A percentile compares a stretch with the other conserved stretches of the same genome.
Conservation (phyloP, 176 grass and related monocot genomes). For the Leersia perrieri region DNA sequence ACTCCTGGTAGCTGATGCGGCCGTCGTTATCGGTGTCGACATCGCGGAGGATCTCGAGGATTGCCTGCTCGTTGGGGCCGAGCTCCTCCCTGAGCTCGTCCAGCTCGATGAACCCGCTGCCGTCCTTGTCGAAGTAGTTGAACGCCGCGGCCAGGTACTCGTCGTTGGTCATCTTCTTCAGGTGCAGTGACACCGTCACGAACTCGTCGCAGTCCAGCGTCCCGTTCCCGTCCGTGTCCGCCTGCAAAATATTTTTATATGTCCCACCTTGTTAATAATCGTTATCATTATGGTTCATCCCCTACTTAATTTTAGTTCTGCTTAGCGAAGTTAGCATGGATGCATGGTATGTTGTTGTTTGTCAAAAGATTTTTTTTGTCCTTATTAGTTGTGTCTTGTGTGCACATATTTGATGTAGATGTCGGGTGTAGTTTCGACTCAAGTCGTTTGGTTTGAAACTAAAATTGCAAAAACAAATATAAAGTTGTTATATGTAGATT, state of each 20-base stretch:
- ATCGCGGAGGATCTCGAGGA: conserved; percentile 76
- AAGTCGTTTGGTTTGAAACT: too few species aligned
- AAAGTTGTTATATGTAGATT: too few species aligned
- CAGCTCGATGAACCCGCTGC: conserved; percentile 78
- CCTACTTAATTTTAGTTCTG: background rate
- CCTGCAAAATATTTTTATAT: conserved; percentile 51
- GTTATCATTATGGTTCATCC: background rate
- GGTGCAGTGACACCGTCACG: conserved; percentile 81
- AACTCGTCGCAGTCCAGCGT: conserved; percentile 90
- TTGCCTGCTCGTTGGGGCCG: conserved; percentile 62
- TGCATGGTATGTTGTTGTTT: too few species aligned
- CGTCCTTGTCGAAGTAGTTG: conserved; percentile 83
- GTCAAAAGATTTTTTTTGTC: too few species aligned
- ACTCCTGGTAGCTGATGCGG: conserved; percentile 80
- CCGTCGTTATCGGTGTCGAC: conserved; percentile 83
- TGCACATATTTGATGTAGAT: too few species aligned
- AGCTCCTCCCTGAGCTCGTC: conserved; percentile 71
- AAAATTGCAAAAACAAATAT: too few species aligned
- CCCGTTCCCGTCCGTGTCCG: conserved; percentile 77
- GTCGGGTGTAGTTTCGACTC: too few species aligned
- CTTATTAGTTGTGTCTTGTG: too few species aligned
- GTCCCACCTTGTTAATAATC: too few species aligned
- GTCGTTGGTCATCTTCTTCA: conserved; percentile 80
- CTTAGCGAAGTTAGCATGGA: too few species aligned
- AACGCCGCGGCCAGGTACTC: conserved; percentile 78